Evolutionary conservation across 2,329 filamentous ascomycete species (phyloP).

Genomic region (Metarhizium album): DNA sequence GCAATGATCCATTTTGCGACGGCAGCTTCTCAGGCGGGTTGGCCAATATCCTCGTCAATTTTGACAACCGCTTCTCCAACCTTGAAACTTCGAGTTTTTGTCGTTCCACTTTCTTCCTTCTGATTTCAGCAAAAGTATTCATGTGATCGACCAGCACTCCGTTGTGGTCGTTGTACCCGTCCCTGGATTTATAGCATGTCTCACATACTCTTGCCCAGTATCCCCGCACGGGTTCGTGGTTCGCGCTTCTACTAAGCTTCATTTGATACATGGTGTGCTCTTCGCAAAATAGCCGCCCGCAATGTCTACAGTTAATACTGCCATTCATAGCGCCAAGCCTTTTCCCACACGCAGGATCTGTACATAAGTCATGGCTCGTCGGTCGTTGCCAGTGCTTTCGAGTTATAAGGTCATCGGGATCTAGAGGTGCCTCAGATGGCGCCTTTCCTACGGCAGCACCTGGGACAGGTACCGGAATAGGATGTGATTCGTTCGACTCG

Average conservation of each 20-base stretch:
- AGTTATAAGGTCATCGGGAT: slow-evolving; percentile 85
- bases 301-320: slow-evolving; percentile 86
- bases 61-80: slow-evolving; percentile 83
- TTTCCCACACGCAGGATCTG: slow-evolving; percentile 78
- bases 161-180: slow-evolving; percentile 85
- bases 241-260: slow-evolving; percentile 82
- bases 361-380: slow-evolving; percentile 65
- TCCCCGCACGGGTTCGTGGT: slow-evolving; percentile 81
- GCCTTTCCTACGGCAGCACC: slow-evolving; percentile 25
- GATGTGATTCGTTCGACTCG: slow-evolving; percentile 69
- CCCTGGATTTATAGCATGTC: slow-evolving; percentile 96
- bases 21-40: slow-evolving; percentile 58
- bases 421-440: slow-evolving; percentile 35
- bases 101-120: slow-evolving; percentile 71
- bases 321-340: slow-evolving; percentile 69
- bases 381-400: slow-evolving; percentile 80
- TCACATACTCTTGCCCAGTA: slow-evolving; percentile 94
- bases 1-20: slow-evolving; percentile 36
- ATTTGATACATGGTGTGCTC: slow-evolving; percentile 99
- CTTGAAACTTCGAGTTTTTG: slow-evolving; percentile 79
- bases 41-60: slow-evolving; percentile 74
- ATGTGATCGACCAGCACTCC: slow-evolving; percentile 64
- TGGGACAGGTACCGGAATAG: slow-evolving; percentile 19
- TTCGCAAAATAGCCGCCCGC: slow-evolving; percentile 88
- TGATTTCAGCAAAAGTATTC: slow-evolving; percentile 55